These are phyloP conservation scores for Plasmodium adleri DNA, from an alignment of 169 alveolate genomes.

Conservation along the genomic window DNA sequence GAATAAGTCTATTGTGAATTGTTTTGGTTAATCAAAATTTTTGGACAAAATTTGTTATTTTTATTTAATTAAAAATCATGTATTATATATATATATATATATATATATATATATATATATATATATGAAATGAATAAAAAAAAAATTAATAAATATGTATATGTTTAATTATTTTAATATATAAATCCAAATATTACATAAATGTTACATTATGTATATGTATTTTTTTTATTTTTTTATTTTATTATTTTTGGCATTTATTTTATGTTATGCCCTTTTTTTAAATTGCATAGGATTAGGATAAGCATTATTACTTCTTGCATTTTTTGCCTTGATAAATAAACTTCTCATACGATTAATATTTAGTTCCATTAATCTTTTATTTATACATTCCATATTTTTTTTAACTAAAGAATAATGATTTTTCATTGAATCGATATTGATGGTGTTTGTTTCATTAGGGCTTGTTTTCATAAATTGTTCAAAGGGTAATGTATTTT, in stretches of 20 bases:
- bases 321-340: slow-evolving; percentile 11
- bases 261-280: too few species aligned
- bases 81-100: not conserved
- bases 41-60: too few species aligned
- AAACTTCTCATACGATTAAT: slow-evolving; percentile 16
- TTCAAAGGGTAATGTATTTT: not conserved
- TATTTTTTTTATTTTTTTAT: not conserved
- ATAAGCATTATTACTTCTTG: not conserved
- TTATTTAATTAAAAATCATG: too few species aligned
- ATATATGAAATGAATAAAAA: too few species aligned
- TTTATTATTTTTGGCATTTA: not conserved
- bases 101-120: too few species aligned
- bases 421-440: slow-evolving; percentile 3
- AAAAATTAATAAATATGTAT: too few species aligned
- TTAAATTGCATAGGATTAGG: not conserved
- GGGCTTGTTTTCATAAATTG: not conserved
- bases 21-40: too few species aligned
- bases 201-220: too few species aligned
- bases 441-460: not conserved
- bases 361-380: slow-evolving; percentile 24
- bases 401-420: slow-evolving; percentile 19
- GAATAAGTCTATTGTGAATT: too few species aligned
- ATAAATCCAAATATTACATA: too few species aligned
- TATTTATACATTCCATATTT: slow-evolving; percentile 26
- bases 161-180: too few species aligned